Percentiles rank a stretch among this genome's conserved stretches.
Conservation (phyloP, 495 filamentous ascomycete species). For the Penicillium nucicola region DNA sequence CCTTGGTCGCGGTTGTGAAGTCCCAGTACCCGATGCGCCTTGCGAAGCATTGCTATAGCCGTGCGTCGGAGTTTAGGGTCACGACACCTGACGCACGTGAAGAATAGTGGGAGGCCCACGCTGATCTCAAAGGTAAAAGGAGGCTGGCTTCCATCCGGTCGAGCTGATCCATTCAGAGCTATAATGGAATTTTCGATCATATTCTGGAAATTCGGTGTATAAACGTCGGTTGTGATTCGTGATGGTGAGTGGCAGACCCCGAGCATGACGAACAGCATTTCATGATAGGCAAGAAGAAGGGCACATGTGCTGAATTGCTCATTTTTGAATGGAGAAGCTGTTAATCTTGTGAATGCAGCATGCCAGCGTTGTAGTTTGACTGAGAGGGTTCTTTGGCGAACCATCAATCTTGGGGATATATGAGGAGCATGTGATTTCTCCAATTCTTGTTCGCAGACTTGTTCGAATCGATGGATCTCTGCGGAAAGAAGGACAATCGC, state of each 20-base stretch:
- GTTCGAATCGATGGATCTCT: constrained; percentile 23
- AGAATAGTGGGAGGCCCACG: constrained; percentile 22
- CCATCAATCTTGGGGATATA: constrained; percentile 6
- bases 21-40: constrained; percentile 21
- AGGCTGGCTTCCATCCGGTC: constrained; percentile 22
- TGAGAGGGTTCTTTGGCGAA: constrained; percentile 8
- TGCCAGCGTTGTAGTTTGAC: constrained; percentile 7
- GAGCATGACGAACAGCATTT: constrained; percentile 10
- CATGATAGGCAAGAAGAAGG: constrained; percentile 7
- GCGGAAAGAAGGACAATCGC: constrained; percentile 23
- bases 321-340: not conserved
- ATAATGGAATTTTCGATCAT: constrained; percentile 28
- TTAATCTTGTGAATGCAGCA: constrained; percentile 8
- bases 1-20: constrained; percentile 19
- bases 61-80: constrained; percentile 20
- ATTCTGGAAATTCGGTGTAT: constrained; percentile 18
- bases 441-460: constrained; percentile 11
- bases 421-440: not conserved
- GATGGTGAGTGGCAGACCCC: constrained; percentile 2
- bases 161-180: constrained; percentile 8
- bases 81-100: constrained; percentile 28
- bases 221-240: constrained; percentile 17
- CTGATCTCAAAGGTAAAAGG: constrained; percentile 31
- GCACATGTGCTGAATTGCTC: not conserved
- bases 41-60: constrained; percentile 22